Evolutionary conservation across 2,329 filamentous ascomycete genomes (phyloP).

Genomic region (Trichoderma sp.): DNA sequence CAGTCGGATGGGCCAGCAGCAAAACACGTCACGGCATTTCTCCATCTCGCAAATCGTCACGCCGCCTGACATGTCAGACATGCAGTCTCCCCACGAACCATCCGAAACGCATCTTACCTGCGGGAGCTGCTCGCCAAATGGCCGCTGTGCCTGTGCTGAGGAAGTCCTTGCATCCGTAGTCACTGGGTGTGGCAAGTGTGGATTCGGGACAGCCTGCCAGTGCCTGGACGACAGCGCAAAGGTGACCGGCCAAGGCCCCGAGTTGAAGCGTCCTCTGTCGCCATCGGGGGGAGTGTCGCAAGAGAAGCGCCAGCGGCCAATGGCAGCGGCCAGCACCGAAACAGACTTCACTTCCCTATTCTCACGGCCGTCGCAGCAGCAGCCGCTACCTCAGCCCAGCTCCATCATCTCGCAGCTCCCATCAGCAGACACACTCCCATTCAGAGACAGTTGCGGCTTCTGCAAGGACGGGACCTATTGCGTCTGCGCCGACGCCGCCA

Average conservation of each 20-base stretch:
- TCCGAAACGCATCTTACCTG: constrained; percentile 50
- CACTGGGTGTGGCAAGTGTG: constrained; percentile 68
- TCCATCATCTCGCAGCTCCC: constrained; percentile 42
- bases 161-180: constrained; percentile 57
- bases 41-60: constrained; percentile 62
- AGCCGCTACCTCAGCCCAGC: constrained; percentile 30
- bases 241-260: constrained; percentile 41
- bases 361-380: constrained; percentile 46
- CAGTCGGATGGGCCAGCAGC: constrained; percentile 34
- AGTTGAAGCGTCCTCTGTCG: constrained; percentile 55
- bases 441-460: constrained; percentile 76
- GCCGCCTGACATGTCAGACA: constrained; percentile 50
- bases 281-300: constrained; percentile 46
- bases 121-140: constrained; percentile 57
- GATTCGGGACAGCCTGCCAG: constrained; percentile 62
- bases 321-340: constrained; percentile 60
- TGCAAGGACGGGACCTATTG: constrained; percentile 82
- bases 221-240: constrained; percentile 65
- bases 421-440: constrained; percentile 44
- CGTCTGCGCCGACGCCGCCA: constrained; percentile 69
- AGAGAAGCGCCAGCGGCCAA: constrained; percentile 60
- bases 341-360: constrained; percentile 74
- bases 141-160: constrained; percentile 61
- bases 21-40: constrained; percentile 45
- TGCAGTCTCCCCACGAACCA: constrained; percentile 35